A percentile compares a stretch with the other conserved stretches of the same genome.
Evolutionary conservation across 2,329 filamentous ascomycete genomes (phyloP).

Genomic region (Volutella citrinella): DNA sequence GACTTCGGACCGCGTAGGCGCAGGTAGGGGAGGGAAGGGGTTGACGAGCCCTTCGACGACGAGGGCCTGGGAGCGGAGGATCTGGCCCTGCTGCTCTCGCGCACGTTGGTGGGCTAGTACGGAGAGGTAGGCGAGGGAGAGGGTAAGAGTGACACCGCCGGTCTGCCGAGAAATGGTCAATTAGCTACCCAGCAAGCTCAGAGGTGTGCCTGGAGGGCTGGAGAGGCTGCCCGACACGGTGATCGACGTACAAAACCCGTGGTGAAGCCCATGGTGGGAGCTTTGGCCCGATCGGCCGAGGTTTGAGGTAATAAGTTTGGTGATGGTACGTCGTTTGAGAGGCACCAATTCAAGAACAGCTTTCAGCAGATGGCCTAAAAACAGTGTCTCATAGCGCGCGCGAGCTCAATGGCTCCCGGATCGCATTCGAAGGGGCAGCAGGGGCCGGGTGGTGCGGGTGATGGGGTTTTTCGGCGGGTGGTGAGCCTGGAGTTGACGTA

Average conservation of each 20-base stretch:
- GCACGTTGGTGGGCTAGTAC: constrained; percentile 67
- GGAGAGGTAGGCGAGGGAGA: constrained; percentile 69
- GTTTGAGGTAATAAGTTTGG: no score
- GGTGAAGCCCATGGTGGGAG: constrained; percentile 64
- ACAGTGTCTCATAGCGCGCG: constrained; percentile 31
- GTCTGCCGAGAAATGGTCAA: constrained; percentile 46
- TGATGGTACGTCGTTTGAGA: no score
- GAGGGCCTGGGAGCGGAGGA: constrained; percentile 55
- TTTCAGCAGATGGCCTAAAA: constrained; percentile 19
- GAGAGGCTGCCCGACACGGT: no score
- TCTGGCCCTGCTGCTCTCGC: constrained; percentile 56
- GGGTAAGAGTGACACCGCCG: constrained; percentile 72
- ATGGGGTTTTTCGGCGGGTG: constrained; percentile 21
- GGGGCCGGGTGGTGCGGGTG: constrained; percentile 12
- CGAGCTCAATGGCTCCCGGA: constrained; percentile 24
- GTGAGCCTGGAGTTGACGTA: constrained; percentile 24
- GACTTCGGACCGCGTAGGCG: constrained; percentile 49
- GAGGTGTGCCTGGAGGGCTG: no score
- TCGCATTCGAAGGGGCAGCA: constrained; percentile 13
- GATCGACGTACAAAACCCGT: constrained; percentile 71
- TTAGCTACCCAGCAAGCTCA: no score
- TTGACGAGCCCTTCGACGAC: constrained; percentile 52
- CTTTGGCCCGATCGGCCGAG: constrained; percentile 20
- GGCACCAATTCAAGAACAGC: constrained; percentile 17
- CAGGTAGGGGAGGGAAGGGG: constrained; percentile 43